Percentiles rank a stretch among this genome's conserved stretches.
Conservation (phyloP, 768 basidiomycete species). For the Lentinula raphanica region DNA sequence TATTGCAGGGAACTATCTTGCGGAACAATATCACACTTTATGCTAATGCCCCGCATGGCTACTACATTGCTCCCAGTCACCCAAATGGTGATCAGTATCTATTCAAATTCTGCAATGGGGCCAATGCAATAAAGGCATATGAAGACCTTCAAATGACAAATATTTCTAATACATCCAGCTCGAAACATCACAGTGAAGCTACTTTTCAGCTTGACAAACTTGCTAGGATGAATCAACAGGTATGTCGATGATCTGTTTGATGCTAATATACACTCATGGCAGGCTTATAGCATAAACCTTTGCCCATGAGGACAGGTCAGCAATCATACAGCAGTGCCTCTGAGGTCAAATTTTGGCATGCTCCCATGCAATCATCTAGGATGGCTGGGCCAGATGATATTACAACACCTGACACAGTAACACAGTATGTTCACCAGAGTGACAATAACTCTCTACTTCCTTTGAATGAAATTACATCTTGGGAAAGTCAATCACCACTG, state of each 20-base stretch:
- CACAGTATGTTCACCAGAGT: neutral
- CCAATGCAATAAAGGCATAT: neutral
- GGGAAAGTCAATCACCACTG: too few species aligned
- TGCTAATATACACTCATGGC: too few species aligned
- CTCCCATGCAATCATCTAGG: neutral
- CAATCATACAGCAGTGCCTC: neutral
- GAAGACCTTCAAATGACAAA: neutral
- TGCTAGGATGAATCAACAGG: neutral
- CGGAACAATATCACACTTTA: neutral
- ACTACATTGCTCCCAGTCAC: neutral
- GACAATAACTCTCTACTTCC: neutral
- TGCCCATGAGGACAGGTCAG: neutral
- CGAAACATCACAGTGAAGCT: neutral
- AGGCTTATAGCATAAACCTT: neutral
- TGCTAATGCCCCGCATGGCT: neutral
- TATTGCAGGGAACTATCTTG: neutral
- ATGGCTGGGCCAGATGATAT: too few species aligned
- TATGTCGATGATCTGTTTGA: neutral
- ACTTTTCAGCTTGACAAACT: too few species aligned
- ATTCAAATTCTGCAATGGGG: neutral
- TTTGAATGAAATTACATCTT: neutral
- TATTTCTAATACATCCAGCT: neutral
- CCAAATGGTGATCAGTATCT: neutral
- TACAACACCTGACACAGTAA: conserved; percentile 22
- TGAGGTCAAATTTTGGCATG: neutral